phyloP scores from a whole-genome alignment of 306 rosid genomes.

The Arachis hypogaea region DNA sequence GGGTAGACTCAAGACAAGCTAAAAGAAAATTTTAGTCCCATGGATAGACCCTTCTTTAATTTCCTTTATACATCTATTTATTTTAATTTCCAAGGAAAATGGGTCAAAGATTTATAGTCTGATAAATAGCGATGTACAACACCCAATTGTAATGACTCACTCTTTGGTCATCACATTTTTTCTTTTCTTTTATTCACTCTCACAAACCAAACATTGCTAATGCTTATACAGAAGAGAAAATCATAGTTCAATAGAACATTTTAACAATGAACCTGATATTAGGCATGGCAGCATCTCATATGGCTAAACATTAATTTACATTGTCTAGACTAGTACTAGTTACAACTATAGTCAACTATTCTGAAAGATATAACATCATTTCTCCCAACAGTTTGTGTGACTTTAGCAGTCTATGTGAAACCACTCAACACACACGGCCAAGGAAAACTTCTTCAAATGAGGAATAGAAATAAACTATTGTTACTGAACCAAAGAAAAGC shows the following conservation, averaged over 20 bases:
- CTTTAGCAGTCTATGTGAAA: constrained; percentile 18
- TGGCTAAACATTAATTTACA: constrained; percentile 1
- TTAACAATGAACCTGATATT: constrained; percentile 6
- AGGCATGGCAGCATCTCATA: constrained; percentile 19
- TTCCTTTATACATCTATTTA: too few species aligned
- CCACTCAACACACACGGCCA: constrained; percentile 1
- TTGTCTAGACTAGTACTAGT: background rate
- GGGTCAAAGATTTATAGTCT: too few species aligned
- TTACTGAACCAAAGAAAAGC: constrained; percentile 33
- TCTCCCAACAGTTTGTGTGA: constrained; percentile 1
- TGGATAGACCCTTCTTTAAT: too few species aligned
- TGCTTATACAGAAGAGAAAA: constrained; percentile 1
- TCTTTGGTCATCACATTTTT: too few species aligned
- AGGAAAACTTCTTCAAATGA: constrained; percentile 16
- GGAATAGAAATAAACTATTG: constrained; percentile 25
- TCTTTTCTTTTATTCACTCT: background rate
- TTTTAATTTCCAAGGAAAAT: too few species aligned
- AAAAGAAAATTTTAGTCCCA: background rate
- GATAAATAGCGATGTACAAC: too few species aligned
- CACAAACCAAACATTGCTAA: background rate
- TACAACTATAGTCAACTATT: constrained; percentile 5
- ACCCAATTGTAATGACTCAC: too few species aligned
- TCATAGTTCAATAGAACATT: constrained; percentile 3
- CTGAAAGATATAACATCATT: constrained; percentile 11
- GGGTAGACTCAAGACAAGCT: background rate